Conservation (phyloP, 495 filamentous ascomycete species). For the Gamarada debralockiae region DNA sequence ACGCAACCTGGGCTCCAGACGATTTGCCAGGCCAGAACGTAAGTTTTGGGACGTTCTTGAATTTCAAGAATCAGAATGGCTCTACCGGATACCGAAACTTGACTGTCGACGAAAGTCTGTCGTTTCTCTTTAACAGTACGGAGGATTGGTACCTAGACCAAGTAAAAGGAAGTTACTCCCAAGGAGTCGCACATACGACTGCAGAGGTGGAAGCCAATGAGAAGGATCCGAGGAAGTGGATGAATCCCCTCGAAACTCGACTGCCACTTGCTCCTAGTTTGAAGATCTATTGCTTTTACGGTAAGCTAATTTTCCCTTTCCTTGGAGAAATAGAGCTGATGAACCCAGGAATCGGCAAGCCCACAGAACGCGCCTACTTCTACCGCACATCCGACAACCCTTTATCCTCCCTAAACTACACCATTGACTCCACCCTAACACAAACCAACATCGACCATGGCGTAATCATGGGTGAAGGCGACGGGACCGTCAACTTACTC, state of each 20-base stretch:
- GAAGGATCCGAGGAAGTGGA: constrained; percentile 76
- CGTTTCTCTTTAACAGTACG: constrained; percentile 70
- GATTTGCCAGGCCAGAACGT: constrained; percentile 68
- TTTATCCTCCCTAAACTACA: constrained; percentile 68
- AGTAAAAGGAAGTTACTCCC: constrained; percentile 72
- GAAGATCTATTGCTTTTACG: constrained; percentile 98
- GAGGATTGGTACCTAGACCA: constrained; percentile 83
- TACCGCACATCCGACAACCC: constrained; percentile 74
- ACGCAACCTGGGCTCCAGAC: constrained; percentile 84
- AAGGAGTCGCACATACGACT: constrained; percentile 78
- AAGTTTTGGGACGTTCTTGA: constrained; percentile 78
- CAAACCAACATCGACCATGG: constrained; percentile 72
- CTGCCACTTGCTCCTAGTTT: constrained; percentile 84
- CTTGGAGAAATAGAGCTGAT: neutral
- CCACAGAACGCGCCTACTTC: constrained; percentile 87
- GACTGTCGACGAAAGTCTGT: constrained; percentile 71
- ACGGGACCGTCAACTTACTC: constrained; percentile 88
- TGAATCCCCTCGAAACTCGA: constrained; percentile 90
- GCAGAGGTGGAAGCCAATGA: constrained; percentile 87
- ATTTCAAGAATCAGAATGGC: constrained; percentile 65
- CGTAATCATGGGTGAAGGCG: constrained; percentile 88
- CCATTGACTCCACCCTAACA: constrained; percentile 78
- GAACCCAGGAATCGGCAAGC: constrained; percentile 64
- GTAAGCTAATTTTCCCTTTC: constrained; percentile 15
- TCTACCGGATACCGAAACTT: constrained; percentile 64